Evolutionary conservation across 257 asterid genomes (phyloP).

Genomic region (Solanum paucissectum): DNA sequence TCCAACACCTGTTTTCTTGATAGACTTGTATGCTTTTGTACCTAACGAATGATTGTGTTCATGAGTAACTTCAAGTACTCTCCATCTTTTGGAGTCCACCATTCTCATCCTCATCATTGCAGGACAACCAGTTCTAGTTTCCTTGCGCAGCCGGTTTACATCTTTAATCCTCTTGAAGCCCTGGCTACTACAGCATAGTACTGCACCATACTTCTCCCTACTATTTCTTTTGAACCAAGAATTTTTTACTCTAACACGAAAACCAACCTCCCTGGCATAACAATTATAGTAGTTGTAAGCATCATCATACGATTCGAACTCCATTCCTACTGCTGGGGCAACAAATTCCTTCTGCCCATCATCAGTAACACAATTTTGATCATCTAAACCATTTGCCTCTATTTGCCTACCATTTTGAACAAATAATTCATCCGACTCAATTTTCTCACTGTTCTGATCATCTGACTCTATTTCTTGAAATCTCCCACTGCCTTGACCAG

Average conservation of each 20-base stretch:
- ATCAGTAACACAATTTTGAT: constrained; percentile 17
- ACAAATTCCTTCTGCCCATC: constrained; percentile 45
- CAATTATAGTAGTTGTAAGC: constrained; percentile 69
- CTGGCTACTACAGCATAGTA: constrained; percentile 83
- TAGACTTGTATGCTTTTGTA: constrained; percentile 40
- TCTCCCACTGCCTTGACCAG: constrained; percentile 16
- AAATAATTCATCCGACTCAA: neutral
- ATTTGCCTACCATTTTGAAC: constrained; percentile 4
- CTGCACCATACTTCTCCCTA: constrained; percentile 90
- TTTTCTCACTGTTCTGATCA: constrained; percentile 14
- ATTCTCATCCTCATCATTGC: constrained; percentile 74
- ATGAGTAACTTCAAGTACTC: constrained; percentile 59
- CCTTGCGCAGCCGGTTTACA: constrained; percentile 59
- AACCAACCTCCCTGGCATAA: constrained; percentile 74
- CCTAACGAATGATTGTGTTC: constrained; percentile 75
- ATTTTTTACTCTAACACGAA: constrained; percentile 65
- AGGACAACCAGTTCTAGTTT: constrained; percentile 83
- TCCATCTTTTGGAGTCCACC: constrained; percentile 66
- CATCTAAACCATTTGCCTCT: constrained; percentile 6
- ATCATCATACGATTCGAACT: constrained; percentile 79
- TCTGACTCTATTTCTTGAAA: constrained; percentile 13
- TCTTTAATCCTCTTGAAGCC: constrained; percentile 77
- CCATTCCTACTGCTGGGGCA: constrained; percentile 70
- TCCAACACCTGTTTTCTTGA: constrained; percentile 47
- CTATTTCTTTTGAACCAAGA: constrained; percentile 89